These are phyloP conservation scores for Krasilnikovozyma curviuscula DNA, from an alignment of 768 basidiomycete genomes.

Conservation along the genomic window DNA sequence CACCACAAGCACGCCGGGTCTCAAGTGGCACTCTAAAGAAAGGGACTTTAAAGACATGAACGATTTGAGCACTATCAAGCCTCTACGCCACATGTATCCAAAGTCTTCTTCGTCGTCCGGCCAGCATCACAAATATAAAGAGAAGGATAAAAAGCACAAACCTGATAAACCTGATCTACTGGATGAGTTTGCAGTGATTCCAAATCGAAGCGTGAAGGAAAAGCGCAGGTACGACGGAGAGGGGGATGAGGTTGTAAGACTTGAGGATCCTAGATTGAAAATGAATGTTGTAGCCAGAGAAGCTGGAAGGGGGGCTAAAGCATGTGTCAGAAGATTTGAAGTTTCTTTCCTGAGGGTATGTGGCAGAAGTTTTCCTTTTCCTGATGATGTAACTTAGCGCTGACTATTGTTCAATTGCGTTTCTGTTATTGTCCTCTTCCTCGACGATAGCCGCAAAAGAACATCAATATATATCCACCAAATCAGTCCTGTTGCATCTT, in stretches of 20 bases:
- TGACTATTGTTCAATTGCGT: not conserved
- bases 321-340: slow-evolving; percentile 7
- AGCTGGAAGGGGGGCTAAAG: slow-evolving; percentile 6
- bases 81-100: no score
- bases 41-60: no score
- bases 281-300: not conserved
- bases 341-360: not conserved
- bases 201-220: no score
- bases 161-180: no score
- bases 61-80: no score
- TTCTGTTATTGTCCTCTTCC: not conserved
- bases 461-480: not conserved
- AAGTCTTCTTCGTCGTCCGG: no score
- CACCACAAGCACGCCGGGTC: not conserved
- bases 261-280: slow-evolving; percentile 6
- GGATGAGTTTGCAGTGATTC: no score
- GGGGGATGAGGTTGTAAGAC: not conserved
- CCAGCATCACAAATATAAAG: no score
- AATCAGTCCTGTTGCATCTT: slow-evolving; percentile 46
- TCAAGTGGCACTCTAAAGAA: no score
- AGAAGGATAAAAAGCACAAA: no score
- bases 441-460: not conserved
- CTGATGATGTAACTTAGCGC: not conserved
- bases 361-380: not conserved
- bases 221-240: slow-evolving; percentile 7